These are phyloP conservation scores for Arachnomyces sp. DNA, from an alignment of 2,329 filamentous ascomycete genomes.

Conservation along the genomic window DNA sequence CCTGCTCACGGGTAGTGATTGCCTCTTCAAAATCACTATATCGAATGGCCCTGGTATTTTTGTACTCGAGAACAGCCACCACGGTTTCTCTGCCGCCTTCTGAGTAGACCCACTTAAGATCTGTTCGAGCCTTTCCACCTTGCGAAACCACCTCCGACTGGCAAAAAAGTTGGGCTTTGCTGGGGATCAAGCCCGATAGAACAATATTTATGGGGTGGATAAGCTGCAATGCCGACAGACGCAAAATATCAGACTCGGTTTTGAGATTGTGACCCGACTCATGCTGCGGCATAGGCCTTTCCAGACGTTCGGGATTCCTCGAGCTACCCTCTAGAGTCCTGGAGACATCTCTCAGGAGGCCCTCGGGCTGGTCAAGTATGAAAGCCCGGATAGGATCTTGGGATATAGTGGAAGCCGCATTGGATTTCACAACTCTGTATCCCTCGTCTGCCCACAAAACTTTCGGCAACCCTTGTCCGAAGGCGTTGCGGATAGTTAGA, in stretches of 20 bases:
- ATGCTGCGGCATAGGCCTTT: neutral
- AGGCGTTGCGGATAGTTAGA: no score
- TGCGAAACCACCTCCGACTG: neutral
- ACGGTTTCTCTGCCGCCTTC: neutral
- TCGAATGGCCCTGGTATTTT: neutral
- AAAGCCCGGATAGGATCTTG: no score
- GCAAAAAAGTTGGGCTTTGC: neutral
- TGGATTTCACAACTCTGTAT: no score
- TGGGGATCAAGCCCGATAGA: neutral
- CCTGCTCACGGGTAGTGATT: no score
- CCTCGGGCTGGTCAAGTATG: no score
- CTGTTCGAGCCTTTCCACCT: neutral
- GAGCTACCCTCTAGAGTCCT: no score
- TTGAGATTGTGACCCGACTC: neutral
- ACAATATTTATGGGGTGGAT: neutral
- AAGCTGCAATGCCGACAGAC: conserved; percentile 1
- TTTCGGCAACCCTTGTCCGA: no score
- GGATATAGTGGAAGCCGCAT: no score
- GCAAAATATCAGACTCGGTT: neutral
- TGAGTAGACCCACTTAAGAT: neutral
- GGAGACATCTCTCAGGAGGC: no score
- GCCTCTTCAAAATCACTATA: neutral
- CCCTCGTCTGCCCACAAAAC: no score
- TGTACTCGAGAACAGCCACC: neutral
- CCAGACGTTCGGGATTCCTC: no score